Base-by-base conservation (phyloP, 163 green algal species). In the Scenedesmus sp. region DNA sequence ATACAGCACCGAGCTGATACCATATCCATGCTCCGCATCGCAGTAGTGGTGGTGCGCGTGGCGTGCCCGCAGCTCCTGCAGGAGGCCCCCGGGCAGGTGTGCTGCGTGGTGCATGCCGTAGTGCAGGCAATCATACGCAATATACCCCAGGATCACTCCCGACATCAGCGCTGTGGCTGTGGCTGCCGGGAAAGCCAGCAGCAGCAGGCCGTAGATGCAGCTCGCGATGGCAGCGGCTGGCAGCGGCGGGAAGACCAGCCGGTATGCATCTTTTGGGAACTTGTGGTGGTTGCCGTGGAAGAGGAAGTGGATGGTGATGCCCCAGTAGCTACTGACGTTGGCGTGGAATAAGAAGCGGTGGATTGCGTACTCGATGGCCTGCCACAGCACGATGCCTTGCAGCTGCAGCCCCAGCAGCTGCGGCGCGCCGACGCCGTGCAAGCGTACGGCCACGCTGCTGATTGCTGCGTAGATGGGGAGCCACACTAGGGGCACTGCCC, bases 251-350 rank as follows among this genome's bases (percentile, higher is more conserved):
- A 99, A 99, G 9, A 99, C 97, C 2, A 99, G 94, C 2, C 97
- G 93, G 60, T 97, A 87, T 16, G 88, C 86, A 85, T 99, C 97
- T 82, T 95, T 95, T 3, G 97, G 97, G 90, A 96, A 98, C 95
- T 99, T 99, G 96, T 99, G 97, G 90, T 99, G 97, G 92, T 95
- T 97, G 59, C 97, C 97, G 82, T 99, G 97, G 83, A 99, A 96
- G 0, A 99, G 91, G 89, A 99, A 99, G 91, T 99, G 97, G 1
- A 98, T 87, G 0, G 95, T 97, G 92, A 98, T 98, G 89, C 90
- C 93, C 83, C 88, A 94, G 67, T 94, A 96, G n/a, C 82, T 93
- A 4, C 70, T 93, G 1, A 96, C 91, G 5, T 85, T n/a, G 3
- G 91, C 91, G 90, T 99, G 97, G 94, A 99, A 99, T 0, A 98